These are phyloP conservation scores for Xylariaceae sp. DNA, from an alignment of 2,329 filamentous ascomycete species.

Conservation along the genomic window DNA sequence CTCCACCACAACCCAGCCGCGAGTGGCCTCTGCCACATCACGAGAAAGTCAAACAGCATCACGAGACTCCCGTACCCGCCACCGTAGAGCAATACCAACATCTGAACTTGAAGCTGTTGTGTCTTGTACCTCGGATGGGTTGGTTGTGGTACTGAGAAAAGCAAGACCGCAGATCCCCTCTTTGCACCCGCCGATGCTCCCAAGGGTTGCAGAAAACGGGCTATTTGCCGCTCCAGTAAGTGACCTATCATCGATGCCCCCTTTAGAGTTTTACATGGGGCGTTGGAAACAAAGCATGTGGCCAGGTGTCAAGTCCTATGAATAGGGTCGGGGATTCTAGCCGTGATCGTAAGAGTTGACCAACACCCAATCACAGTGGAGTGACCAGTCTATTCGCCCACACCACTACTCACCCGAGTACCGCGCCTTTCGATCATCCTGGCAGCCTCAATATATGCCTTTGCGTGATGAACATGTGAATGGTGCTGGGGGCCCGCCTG, in stretches of 20 bases:
- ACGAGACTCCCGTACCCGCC: constrained; percentile 10
- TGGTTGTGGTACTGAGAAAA: constrained; percentile 75
- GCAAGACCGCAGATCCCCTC: constrained; percentile 67
- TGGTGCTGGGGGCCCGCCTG: constrained; percentile 48
- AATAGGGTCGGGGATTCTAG: too few relatives aligned
- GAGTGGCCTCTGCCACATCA: background rate
- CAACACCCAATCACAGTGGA: constrained; percentile 47
- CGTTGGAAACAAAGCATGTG: too few relatives aligned
- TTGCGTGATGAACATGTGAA: constrained; percentile 39
- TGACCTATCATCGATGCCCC: too few relatives aligned
- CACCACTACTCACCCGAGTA: constrained; percentile 41
- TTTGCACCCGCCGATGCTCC: constrained; percentile 46
- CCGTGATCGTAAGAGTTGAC: too few relatives aligned
- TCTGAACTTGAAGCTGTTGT: constrained; percentile 86
- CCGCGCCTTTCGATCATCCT: constrained; percentile 41
- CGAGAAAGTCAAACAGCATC: constrained; percentile 1
- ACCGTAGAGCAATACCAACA: constrained; percentile 35
- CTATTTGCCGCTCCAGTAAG: constrained; percentile 66
- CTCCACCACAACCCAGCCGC: background rate
- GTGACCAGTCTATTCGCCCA: constrained; percentile 58
- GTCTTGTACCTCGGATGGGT: constrained; percentile 82
- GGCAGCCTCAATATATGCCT: constrained; percentile 42
- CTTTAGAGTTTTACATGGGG: too few relatives aligned
- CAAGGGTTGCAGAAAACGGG: constrained; percentile 52
- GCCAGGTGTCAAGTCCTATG: too few relatives aligned